A percentile compares a stretch with the other conserved stretches of the same genome.
Conservation (phyloP, 257 asterid genomes). For the Forsythia suspensa region DNA sequence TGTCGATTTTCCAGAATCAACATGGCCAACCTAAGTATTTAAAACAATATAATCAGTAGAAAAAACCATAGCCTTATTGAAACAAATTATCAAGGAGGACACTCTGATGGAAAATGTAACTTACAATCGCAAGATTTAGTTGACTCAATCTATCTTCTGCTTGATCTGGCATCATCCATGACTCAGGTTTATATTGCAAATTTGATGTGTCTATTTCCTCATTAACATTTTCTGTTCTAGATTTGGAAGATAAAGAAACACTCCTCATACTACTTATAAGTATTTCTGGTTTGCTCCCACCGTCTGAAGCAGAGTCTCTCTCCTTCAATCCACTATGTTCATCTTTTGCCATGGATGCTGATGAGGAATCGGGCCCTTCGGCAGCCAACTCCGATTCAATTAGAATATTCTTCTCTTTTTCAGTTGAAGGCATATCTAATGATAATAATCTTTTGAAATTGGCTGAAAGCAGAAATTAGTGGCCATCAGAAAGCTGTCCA, state of each 20-base stretch:
- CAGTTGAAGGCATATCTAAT: slow-evolving; percentile 34
- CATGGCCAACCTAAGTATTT: slow-evolving; percentile 86
- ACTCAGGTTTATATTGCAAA: slow-evolving; percentile 63
- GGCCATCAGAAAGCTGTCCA: slow-evolving; percentile 14
- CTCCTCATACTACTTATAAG: slow-evolving; percentile 33
- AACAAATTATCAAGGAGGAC: background rate
- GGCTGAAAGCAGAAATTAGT: slow-evolving; percentile 24
- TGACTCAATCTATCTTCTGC: slow-evolving; percentile 59
- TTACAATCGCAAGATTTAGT: slow-evolving; percentile 93
- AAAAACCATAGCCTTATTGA: slow-evolving; percentile 7
- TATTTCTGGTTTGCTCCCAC: slow-evolving; percentile 36
- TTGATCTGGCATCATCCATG: slow-evolving; percentile 66
- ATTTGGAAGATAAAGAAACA: slow-evolving; percentile 50
- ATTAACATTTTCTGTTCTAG: slow-evolving; percentile 36
- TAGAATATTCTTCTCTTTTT: slow-evolving; percentile 29
- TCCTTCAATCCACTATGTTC: slow-evolving; percentile 33
- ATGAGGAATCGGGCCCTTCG: slow-evolving; percentile 39
- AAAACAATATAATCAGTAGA: slow-evolving; percentile 11
- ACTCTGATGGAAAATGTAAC: slow-evolving; percentile 20
- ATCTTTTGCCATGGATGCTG: slow-evolving; percentile 46
- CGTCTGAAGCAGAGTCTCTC: slow-evolving; percentile 37
- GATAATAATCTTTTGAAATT: slow-evolving; percentile 22
- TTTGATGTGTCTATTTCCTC: slow-evolving; percentile 41
- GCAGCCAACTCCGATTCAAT: slow-evolving; percentile 39
- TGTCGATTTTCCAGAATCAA: slow-evolving; percentile 98